Evolutionary conservation across 495 filamentous ascomycete species (phyloP).

Genomic region (Aspergillus hancockii): DNA sequence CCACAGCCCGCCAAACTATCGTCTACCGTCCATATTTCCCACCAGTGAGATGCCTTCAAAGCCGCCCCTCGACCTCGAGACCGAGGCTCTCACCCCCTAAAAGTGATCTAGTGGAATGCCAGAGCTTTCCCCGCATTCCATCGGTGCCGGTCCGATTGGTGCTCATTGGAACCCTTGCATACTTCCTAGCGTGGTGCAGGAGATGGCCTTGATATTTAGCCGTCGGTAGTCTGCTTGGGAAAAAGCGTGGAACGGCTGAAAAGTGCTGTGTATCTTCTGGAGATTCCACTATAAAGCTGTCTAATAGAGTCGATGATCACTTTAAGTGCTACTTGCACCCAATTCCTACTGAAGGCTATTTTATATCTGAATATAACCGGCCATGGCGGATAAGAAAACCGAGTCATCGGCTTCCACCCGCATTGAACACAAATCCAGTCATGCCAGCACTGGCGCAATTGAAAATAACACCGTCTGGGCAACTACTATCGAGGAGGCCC

Average conservation of each 20-base stretch:
- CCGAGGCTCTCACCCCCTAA: background rate
- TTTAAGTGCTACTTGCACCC: too few species aligned
- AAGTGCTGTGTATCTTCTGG: too few species aligned
- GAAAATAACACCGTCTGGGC: slow-evolving; percentile 1
- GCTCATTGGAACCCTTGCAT: background rate
- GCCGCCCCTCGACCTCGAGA: background rate
- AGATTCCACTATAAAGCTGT: too few species aligned
- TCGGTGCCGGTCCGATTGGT: background rate
- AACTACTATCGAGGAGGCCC: slow-evolving; percentile 18
- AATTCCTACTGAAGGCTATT: too few species aligned
- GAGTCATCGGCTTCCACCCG: background rate
- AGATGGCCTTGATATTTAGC: background rate
- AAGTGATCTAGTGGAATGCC: background rate
- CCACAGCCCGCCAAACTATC: too few species aligned
- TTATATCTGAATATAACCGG: background rate
- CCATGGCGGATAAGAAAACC: background rate
- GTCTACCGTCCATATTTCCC: background rate
- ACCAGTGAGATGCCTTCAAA: background rate
- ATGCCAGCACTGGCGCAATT: background rate
- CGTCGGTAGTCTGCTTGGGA: background rate
- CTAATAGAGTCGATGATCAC: too few species aligned
- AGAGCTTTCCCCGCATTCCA: background rate
- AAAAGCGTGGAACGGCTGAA: too few species aligned
- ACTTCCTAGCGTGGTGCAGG: background rate
- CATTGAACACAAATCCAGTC: background rate